Evolutionary conservation across 306 rosid species (phyloP).

Genomic region (Comarum palustre): DNA sequence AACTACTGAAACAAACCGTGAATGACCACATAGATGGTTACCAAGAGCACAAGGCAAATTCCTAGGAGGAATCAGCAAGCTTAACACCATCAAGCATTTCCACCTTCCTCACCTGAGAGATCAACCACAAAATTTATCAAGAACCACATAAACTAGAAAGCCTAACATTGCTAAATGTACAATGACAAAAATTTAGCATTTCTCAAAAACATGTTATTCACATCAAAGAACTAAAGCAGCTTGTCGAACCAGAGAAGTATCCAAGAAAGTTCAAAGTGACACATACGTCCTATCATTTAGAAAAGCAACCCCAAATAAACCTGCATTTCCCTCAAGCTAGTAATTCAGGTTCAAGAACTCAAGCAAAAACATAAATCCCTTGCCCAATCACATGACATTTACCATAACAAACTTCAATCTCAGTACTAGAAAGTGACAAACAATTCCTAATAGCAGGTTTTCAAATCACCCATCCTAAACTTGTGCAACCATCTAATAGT

Average conservation of each 20-base stretch:
- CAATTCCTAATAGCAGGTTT: neutral
- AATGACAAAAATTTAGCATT: neutral
- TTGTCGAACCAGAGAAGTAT: neutral
- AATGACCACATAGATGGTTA: too few species aligned
- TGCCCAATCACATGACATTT: neutral
- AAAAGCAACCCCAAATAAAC: neutral
- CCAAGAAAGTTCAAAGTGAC: neutral
- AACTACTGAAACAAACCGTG: neutral
- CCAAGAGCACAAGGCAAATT: too few species aligned
- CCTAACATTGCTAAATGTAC: neutral
- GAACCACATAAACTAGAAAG: neutral
- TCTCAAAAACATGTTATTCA: neutral
- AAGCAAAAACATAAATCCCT: neutral
- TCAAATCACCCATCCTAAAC: neutral
- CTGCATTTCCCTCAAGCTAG: neutral
- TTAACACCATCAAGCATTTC: conserved; percentile 83
- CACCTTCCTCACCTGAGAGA: conserved; percentile 67
- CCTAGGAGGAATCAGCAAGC: too few species aligned
- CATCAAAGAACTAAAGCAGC: neutral
- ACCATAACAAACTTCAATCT: neutral
- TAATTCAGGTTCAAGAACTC: too few species aligned
- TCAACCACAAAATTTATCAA: conserved; percentile 9
- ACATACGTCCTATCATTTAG: neutral
- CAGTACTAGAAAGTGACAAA: neutral
- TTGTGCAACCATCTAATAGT: neutral